These are phyloP conservation scores for Ricinus communis DNA, from an alignment of 345 rosid species.

Conservation along the genomic window DNA sequence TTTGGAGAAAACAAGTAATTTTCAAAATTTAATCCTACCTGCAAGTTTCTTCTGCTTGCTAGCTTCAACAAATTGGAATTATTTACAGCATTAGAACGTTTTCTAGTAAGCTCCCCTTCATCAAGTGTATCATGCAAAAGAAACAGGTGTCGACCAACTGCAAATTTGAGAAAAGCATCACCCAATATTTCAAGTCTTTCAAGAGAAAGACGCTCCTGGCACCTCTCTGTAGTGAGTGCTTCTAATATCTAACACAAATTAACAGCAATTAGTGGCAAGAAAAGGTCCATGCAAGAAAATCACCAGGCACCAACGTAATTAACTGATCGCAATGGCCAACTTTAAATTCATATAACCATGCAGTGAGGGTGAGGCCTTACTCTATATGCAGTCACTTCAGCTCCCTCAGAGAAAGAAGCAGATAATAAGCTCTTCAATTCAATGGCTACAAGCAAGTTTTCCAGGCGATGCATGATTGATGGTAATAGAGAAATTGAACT, in stretches of 20 bases:
- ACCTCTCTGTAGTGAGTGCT: conserved; percentile 94
- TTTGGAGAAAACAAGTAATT: conserved; percentile 4
- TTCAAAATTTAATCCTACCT: conserved; percentile 46
- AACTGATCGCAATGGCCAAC: neutral
- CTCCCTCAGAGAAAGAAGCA: conserved; percentile 67
- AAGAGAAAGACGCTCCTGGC: conserved; percentile 93
- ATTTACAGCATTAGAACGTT: conserved; percentile 74
- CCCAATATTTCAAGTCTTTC: conserved; percentile 92
- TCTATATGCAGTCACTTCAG: conserved; percentile 61
- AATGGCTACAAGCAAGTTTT: conserved; percentile 87
- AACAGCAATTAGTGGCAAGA: conserved; percentile 27
- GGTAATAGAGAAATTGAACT: conserved; percentile 86
- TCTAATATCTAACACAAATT: conserved; percentile 59
- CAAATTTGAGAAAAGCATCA: conserved; percentile 87
- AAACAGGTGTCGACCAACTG: conserved; percentile 78
- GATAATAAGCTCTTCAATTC: conserved; percentile 71
- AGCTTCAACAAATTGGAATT: conserved; percentile 71
- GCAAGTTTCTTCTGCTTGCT: conserved; percentile 61
- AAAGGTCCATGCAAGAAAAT: conserved; percentile 9
- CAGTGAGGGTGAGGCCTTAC: conserved; percentile 44
- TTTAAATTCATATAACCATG: conserved; percentile 15
- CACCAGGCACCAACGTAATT: neutral
- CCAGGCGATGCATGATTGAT: conserved; percentile 88
- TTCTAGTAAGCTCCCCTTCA: conserved; percentile 82
- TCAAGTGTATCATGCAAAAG: conserved; percentile 67